Conservation (phyloP, 495 filamentous ascomycete species). For the Penicillium paxilli region DNA sequence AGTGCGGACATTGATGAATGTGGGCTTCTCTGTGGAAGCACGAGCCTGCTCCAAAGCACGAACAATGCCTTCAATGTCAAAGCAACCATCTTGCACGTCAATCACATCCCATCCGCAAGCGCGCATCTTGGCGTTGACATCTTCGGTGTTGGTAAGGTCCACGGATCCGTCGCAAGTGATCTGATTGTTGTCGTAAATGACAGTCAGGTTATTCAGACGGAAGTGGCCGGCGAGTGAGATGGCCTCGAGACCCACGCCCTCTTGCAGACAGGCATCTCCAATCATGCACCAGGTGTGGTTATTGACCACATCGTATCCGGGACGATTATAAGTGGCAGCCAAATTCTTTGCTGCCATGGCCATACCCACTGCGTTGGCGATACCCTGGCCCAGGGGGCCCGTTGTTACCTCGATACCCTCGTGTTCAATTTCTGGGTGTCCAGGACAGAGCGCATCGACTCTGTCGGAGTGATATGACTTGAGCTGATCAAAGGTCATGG, state of each 20-base stretch:
- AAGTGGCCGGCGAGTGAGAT: slow-evolving; percentile 53
- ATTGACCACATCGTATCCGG: slow-evolving; percentile 43
- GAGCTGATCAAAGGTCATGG: slow-evolving; percentile 60
- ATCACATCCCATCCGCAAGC: slow-evolving; percentile 60
- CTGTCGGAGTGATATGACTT: slow-evolving; percentile 58
- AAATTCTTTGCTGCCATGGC: slow-evolving; percentile 57
- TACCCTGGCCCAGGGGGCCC: slow-evolving; percentile 57
- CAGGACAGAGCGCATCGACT: slow-evolving; percentile 53
- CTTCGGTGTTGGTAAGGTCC: slow-evolving; percentile 56
- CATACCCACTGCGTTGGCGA: slow-evolving; percentile 57
- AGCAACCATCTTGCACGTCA: slow-evolving; percentile 53
- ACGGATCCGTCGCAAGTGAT: slow-evolving; percentile 60
- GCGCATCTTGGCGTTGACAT: slow-evolving; percentile 59
- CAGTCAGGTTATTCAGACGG: slow-evolving; percentile 48
- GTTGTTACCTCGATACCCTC: slow-evolving; percentile 64
- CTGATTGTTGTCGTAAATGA: slow-evolving; percentile 59
- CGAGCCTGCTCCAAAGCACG: slow-evolving; percentile 46
- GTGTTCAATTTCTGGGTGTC: slow-evolving; percentile 62
- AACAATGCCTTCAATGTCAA: slow-evolving; percentile 53
- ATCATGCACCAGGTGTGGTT: slow-evolving; percentile 52
- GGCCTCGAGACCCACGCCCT: slow-evolving; percentile 56
- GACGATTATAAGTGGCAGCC: slow-evolving; percentile 49
- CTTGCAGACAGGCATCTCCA: slow-evolving; percentile 56
- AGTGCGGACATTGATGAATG: slow-evolving; percentile 60
- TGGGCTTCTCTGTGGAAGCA: slow-evolving; percentile 47